These are phyloP conservation scores for Talaromyces pinophilus DNA, from an alignment of 2,329 filamentous ascomycete genomes.

Conservation along the genomic window DNA sequence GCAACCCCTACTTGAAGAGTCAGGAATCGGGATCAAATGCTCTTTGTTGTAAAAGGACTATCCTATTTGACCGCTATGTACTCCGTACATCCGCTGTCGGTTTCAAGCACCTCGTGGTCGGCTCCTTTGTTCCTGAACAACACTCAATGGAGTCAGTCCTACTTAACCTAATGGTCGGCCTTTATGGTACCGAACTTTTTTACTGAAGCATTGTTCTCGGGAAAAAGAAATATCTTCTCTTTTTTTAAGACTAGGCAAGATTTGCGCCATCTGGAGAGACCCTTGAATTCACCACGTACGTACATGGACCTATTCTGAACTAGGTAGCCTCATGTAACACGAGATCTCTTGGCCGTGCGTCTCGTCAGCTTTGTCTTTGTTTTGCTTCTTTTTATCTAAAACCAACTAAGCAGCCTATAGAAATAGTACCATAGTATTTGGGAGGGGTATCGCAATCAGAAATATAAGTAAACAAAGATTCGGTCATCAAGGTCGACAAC, in stretches of 20 bases:
- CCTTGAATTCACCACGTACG: background rate
- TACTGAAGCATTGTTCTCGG: background rate
- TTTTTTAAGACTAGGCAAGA: background rate
- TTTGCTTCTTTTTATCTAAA: background rate
- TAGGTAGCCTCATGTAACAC: slow-evolving; percentile 7
- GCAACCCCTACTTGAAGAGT: background rate
- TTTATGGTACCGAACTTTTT: background rate
- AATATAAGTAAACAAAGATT: background rate
- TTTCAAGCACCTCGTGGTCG: background rate
- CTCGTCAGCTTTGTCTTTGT: background rate
- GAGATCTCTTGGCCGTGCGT: slow-evolving; percentile 14
- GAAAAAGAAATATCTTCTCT: background rate
- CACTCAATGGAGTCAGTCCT: background rate
- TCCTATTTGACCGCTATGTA: background rate
- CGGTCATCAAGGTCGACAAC: background rate
- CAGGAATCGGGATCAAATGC: background rate
- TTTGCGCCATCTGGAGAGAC: background rate
- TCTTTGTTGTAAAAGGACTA: background rate
- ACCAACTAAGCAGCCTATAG: no score
- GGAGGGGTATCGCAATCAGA: background rate
- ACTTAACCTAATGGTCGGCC: background rate
- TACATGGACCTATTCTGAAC: background rate
- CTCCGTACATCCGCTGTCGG: background rate
- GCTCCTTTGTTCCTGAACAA: background rate
- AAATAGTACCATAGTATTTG: background rate